phyloP scores from a whole-genome alignment of 1,139 yeast species.

The Debaryomyces coudertii region DNA sequence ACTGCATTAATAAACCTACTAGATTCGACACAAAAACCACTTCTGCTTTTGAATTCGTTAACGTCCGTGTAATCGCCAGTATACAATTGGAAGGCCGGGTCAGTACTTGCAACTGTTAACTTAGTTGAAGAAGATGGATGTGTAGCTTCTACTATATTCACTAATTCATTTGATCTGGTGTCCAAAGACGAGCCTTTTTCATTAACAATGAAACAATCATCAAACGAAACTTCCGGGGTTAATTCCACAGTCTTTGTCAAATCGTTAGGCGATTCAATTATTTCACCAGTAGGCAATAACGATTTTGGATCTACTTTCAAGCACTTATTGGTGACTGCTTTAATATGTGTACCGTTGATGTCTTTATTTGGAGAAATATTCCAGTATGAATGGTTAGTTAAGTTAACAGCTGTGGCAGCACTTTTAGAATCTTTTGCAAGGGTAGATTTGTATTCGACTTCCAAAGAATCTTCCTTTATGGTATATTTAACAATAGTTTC shows the following conservation, averaged over 20 bases:
- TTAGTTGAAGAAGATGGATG: constrained; percentile 50
- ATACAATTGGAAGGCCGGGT: constrained; percentile 70
- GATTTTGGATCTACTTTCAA: constrained; percentile 43
- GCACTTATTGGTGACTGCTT: constrained; percentile 28
- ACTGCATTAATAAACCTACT: constrained; percentile 63
- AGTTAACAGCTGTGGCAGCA: constrained; percentile 54
- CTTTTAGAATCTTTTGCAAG: constrained; percentile 39
- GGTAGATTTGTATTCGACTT: constrained; percentile 52
- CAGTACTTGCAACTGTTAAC: constrained; percentile 56
- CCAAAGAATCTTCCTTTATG: constrained; percentile 32
- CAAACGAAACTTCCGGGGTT: constrained; percentile 36
- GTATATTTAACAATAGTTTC: constrained; percentile 47
- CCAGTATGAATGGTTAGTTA: constrained; percentile 70
- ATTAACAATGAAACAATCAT: constrained; percentile 55
- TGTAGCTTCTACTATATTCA: constrained; percentile 46
- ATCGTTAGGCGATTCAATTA: constrained; percentile 24
- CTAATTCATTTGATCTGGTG: constrained; percentile 44
- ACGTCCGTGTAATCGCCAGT: constrained; percentile 58
- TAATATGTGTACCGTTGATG: constrained; percentile 40
- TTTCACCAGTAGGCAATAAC: constrained; percentile 56
- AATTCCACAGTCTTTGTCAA: constrained; percentile 29
- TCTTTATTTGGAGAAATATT: constrained; percentile 35
- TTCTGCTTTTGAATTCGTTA: constrained; percentile 44
- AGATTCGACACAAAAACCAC: constrained; percentile 69
- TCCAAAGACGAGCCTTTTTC: constrained; percentile 36